Evolutionary conservation across 108 stramenopile species (phyloP), one percentile per base, ranked within the genome.

Genomic region (Ochromonas danica): DNA sequence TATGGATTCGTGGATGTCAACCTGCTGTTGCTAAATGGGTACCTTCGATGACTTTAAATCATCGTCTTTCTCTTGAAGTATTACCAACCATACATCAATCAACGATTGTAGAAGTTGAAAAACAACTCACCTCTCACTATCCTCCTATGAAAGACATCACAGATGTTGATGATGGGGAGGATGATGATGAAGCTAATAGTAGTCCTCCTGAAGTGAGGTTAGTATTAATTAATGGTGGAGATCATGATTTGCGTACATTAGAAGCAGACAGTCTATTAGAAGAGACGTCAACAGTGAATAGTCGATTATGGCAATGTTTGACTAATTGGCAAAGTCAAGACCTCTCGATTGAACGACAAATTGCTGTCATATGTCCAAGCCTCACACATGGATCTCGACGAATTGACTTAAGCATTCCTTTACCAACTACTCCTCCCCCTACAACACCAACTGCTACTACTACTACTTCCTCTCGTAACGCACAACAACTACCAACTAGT

Each of bases 21-120:
- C 45, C 45, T 14, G 6, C 45, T 22, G 14, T 22, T 51, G 6
- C 45, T 14, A 51, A 51, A 22, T 51, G 45, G 45, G 45, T 51
- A 6, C 45, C 45, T 14, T 51, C 14, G 45, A 51, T 51, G 22
- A 14, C 45, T 14, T 22, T 22, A 51, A 51, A 51, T 51, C 6
- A 51, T 14, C 6, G 22, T 14, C 14, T 51, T 14, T 14, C 22
- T 14, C 6, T 51, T 14, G 45, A 51, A 51, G 14, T 14, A 51
- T 51, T 51, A 51, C 45, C 45, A 51, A 6, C 45, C 17, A 67
- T 67, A 67, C 17, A 67, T 67, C 30, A 57, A 57, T 57, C 51
- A 57, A 57, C 51, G 51, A 57, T 57, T 57, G 51, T 57, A 57
- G 51, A 57, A 57, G 51, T 57, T 57, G 51, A 57, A 57, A 57